Conservation (phyloP, 2,329 filamentous ascomycete genomes). For the Pseudodiploospora longispora region DNA sequence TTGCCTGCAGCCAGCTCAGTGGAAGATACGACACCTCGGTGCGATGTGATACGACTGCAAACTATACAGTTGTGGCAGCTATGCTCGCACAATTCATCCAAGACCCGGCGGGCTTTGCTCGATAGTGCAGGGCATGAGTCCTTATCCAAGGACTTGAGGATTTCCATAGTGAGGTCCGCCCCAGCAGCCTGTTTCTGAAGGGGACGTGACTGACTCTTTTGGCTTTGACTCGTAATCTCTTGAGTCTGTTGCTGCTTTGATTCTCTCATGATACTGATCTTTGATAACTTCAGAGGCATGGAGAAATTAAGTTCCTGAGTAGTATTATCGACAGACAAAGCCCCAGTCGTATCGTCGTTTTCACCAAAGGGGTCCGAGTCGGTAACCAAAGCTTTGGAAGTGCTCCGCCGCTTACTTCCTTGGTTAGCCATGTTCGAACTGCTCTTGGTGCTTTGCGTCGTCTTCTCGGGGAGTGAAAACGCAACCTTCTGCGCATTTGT, state of each 20-base stretch:
- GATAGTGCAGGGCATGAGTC: conserved; percentile 40
- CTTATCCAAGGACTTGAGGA: conserved; percentile 17
- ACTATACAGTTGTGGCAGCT: conserved; percentile 49
- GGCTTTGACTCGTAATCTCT: conserved; percentile 15
- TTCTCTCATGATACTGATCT: conserved; percentile 12
- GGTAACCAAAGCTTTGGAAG: conserved; percentile 12
- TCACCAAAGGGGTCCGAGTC: conserved; percentile 21
- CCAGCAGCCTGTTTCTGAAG: conserved; percentile 18
- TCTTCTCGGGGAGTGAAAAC: conserved; percentile 32
- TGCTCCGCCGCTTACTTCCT: conserved; percentile 33
- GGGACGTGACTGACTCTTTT: conserved; percentile 17
- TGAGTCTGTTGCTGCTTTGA: conserved; percentile 13
- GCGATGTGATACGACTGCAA: conserved; percentile 45
- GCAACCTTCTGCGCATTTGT: conserved; percentile 29
- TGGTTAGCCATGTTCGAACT: conserved; percentile 30
- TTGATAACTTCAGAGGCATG: conserved; percentile 19
- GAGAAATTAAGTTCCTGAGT: conserved; percentile 26
- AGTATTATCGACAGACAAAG: conserved; percentile 24
- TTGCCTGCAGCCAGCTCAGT: conserved; percentile 35
- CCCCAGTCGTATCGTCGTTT: conserved; percentile 27
- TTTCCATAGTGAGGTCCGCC: conserved; percentile 13
- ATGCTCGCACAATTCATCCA: conserved; percentile 47
- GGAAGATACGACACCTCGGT: conserved; percentile 29
- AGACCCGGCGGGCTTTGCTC: conserved; percentile 41
- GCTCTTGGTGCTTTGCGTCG: conserved; percentile 18